Base-by-base conservation (phyloP, 441 rosid genomes). In the Flueggea neowawraea region DNA sequence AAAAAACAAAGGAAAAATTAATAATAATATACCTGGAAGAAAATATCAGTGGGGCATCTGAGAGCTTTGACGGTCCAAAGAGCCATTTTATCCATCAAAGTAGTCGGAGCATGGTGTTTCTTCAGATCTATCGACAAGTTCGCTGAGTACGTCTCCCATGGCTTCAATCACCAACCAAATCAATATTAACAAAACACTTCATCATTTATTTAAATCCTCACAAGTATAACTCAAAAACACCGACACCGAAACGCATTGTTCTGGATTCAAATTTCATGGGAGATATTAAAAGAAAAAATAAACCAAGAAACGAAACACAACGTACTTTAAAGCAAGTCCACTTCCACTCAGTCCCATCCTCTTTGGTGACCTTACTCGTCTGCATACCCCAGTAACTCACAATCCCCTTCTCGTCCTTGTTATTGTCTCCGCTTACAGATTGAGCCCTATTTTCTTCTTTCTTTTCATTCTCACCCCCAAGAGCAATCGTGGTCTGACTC, bases 371-470 rank as follows among this genome's bases (percentile, higher is more conserved):
- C 69, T 81, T 87, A 2, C 58, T 57, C 1, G 84, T 69, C 57
- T 73, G 58, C 10, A 87, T 71, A 2, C 90, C 90, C 94, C 94
- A 87, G 61, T 87, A 87, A 66, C 94, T 83, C 36, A 56, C 84
- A 10, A 78, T 62, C 32, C 45, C 63, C 50, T 83, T 69, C 69
- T 64, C 81, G 2, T 75, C 75, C 39, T 69, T 57, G 10, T 45
- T 55, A 1, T 33, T 66, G 31, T 47, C 61, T 0, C 16, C 63
- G 17, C 66, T 67, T 2, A 62, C 64, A 10, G 53, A 39, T 0
- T 57, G 60, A 39, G 13, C 28, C 53, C 22, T 14, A 60, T 58
- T n/a, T 55, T 61, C 69, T 81, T 66, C 61, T 59, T 63, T 63
- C 52, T 50, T 55, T 36, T 57, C 62, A 13, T 69, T 72, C 64